Percentiles rank a stretch among this genome's conserved stretches.
These are phyloP conservation scores for Ceratobasidium sp. DNA, from an alignment of 1,284 basidiomycete genomes.

Conservation along the genomic window DNA sequence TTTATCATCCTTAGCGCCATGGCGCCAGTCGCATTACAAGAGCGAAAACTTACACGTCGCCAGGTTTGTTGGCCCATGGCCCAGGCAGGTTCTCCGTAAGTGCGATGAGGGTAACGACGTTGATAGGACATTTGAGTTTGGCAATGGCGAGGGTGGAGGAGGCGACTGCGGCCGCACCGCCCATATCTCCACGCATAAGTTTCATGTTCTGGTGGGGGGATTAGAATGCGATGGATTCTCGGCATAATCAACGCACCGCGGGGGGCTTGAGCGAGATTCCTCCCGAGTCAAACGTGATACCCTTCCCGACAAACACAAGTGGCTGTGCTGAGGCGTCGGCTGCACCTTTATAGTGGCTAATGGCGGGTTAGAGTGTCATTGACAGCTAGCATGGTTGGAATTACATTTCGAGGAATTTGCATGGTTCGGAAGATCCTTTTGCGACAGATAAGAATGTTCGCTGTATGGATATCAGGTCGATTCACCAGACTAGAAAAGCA, in stretches of 20 bases:
- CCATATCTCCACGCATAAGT: slow-evolving; percentile 84
- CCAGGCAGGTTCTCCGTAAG: slow-evolving; percentile 90
- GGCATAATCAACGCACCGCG: slow-evolving; percentile 57
- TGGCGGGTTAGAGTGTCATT: not conserved
- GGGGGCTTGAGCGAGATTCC: slow-evolving; percentile 86
- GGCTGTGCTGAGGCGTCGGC: slow-evolving; percentile 62
- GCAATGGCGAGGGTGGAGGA: slow-evolving; percentile 79
- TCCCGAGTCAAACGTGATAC: slow-evolving; percentile 88
- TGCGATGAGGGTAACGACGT: slow-evolving; percentile 74
- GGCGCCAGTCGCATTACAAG: too few species aligned
- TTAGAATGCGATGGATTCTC: not conserved
- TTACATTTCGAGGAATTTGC: slow-evolving; percentile 86
- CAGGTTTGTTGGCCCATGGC: slow-evolving; percentile 86
- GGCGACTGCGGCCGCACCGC: slow-evolving; percentile 82
- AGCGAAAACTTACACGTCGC: slow-evolving; percentile 66
- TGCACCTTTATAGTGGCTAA: slow-evolving; percentile 81
- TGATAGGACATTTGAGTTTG: slow-evolving; percentile 79
- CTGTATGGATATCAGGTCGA: slow-evolving; percentile 49
- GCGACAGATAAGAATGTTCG: slow-evolving; percentile 88
- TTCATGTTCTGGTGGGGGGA: slow-evolving; percentile 66
- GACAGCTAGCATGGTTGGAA: slow-evolving; percentile 20
- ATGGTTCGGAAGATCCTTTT: slow-evolving; percentile 80
- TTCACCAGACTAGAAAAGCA: too few species aligned
- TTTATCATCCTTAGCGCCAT: slow-evolving; percentile 6
- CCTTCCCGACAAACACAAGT: slow-evolving; percentile 85